phyloP scores from a whole-genome alignment of 208 protist genomes.

The Crithidia mellificae region DNA sequence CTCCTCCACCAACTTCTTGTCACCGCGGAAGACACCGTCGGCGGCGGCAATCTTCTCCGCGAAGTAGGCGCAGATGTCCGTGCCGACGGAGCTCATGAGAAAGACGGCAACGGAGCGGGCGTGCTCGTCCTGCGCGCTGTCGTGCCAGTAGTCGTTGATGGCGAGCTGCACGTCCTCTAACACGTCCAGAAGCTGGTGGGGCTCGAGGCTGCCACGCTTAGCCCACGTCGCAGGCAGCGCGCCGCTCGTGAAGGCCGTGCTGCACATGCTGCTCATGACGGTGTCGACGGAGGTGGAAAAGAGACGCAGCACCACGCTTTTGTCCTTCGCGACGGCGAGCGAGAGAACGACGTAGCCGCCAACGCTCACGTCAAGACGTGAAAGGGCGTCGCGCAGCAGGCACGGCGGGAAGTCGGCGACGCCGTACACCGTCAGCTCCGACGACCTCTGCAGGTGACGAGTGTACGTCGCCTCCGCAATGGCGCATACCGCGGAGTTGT shows the following conservation, averaged over 20 bases:
- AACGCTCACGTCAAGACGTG: conserved; percentile 71
- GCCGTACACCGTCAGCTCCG: conserved; percentile 45
- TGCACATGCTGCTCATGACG: conserved; percentile 81
- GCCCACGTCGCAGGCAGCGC: conserved; percentile 68
- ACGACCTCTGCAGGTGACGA: conserved; percentile 71
- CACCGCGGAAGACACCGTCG: conserved; percentile 61
- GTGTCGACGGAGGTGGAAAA: conserved; percentile 63
- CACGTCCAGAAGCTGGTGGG: conserved; percentile 60
- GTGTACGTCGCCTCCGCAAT: conserved; percentile 85
- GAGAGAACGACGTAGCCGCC: conserved; percentile 80
- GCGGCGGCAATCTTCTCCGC: conserved; percentile 29
- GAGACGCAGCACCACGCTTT: conserved; percentile 39
- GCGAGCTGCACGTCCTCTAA: conserved; percentile 78
- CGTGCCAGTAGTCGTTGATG: conserved; percentile 86
- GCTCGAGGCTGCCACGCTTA: conserved; percentile 45
- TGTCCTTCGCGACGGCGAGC: conserved; percentile 40
- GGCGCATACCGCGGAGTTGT: conserved; percentile 54
- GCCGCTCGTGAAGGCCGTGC: conserved; percentile 50
- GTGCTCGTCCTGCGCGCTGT: conserved; percentile 81
- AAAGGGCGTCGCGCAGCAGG: conserved; percentile 37
- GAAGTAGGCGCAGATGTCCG: conserved; percentile 75
- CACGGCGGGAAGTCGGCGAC: conserved; percentile 74
- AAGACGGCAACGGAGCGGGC: conserved; percentile 66
- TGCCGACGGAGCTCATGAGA: conserved; percentile 80
- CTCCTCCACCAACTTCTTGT: conserved; percentile 59